These are phyloP conservation scores for Corchorus olitorius DNA, from an alignment of 345 rosid genomes.

Conservation along the genomic window DNA sequence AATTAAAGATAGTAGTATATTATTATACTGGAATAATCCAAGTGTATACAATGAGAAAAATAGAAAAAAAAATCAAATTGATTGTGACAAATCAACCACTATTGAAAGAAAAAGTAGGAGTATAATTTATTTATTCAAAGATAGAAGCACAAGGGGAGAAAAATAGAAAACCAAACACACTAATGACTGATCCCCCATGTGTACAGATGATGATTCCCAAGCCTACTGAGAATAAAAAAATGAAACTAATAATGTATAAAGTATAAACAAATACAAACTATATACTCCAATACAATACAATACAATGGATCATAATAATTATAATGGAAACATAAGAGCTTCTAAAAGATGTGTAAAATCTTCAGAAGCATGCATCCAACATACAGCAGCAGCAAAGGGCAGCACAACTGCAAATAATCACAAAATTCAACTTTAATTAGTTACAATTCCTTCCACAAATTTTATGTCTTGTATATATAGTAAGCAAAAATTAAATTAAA, in stretches of 20 bases:
- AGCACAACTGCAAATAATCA: conserved; percentile 12
- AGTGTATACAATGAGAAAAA: background rate
- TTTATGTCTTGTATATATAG: no score
- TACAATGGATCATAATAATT: no score
- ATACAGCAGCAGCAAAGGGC: conserved; percentile 19
- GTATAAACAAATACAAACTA: no score
- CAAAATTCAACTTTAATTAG: background rate
- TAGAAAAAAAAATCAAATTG: background rate
- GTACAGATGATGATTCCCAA: no score
- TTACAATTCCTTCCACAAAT: no score
- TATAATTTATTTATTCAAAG: conserved; percentile 6
- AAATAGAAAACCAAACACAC: background rate
- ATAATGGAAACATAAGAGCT: no score
- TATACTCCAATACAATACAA: no score
- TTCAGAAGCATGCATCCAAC: conserved; percentile 20
- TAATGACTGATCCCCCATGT: no score
- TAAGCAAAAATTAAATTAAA: no score
- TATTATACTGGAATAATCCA: no score
- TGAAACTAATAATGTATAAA: background rate
- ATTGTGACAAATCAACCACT: background rate
- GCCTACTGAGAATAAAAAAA: background rate
- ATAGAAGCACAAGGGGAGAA: background rate
- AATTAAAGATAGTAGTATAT: background rate
- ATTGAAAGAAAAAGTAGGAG: background rate
- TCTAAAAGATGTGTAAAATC: background rate